These are phyloP conservation scores for Torulaspora pretoriensis DNA, from an alignment of 1,139 yeast species.

Conservation along the genomic window DNA sequence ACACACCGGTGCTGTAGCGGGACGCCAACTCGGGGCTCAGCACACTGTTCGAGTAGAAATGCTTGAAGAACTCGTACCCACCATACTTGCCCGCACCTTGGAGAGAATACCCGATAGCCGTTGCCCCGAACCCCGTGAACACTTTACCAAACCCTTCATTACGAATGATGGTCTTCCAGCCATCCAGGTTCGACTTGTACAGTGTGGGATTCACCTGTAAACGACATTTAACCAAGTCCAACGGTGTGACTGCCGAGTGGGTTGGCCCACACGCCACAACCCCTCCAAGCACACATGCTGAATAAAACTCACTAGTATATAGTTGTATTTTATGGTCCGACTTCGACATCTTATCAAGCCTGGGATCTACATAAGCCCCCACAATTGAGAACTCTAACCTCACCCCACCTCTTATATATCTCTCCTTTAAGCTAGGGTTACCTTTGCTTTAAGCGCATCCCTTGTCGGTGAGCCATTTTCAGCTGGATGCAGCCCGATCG, in stretches of 20 bases:
- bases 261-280: conserved; percentile 91
- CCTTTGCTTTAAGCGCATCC: background rate
- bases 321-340: conserved; percentile 33
- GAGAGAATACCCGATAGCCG: conserved; percentile 82
- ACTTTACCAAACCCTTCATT: conserved; percentile 70
- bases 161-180: conserved; percentile 67
- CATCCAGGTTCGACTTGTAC: conserved; percentile 72
- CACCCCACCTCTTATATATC: background rate
- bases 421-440: background rate
- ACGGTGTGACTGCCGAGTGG: conserved; percentile 86
- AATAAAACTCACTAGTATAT: conserved; percentile 68
- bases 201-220: conserved; percentile 74
- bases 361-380: background rate
- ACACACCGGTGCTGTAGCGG: conserved; percentile 68
- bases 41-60: conserved; percentile 57
- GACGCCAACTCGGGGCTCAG: conserved; percentile 63
- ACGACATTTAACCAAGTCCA: conserved; percentile 89
- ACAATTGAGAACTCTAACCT: too few relatives aligned
- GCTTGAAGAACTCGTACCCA: conserved; percentile 84
- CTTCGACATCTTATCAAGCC: background rate
- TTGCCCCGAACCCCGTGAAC: conserved; percentile 86
- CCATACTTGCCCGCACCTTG: conserved; percentile 98
- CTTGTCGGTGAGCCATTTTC: background rate
- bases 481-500: background rate
- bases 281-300: conserved; percentile 87